Evolutionary conservation across 2,329 filamentous ascomycete genomes (phyloP).

Genomic region (Aspergillus puulaauensis): DNA sequence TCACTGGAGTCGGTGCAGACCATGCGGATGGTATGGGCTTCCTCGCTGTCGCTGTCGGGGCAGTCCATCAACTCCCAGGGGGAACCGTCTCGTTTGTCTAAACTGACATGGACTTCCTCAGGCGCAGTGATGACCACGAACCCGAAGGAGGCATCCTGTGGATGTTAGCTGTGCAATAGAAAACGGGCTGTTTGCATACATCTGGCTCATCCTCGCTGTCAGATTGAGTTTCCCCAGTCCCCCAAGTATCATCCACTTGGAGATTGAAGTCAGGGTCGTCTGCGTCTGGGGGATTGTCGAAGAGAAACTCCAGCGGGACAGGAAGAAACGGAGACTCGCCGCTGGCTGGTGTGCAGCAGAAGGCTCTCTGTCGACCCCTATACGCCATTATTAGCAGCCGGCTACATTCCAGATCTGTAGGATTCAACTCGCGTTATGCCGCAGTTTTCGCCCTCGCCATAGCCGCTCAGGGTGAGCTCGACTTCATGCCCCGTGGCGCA

Average conservation of each 20-base stretch:
- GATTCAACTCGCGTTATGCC: neutral
- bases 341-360: conserved; percentile 9
- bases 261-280: conserved; percentile 31
- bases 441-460: conserved; percentile 10
- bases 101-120: conserved; percentile 31
- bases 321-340: conserved; percentile 6
- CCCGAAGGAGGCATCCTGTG: conserved; percentile 11
- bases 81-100: conserved; percentile 47
- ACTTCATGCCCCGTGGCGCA: conserved; percentile 1
- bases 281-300: conserved; percentile 24
- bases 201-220: conserved; percentile 24
- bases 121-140: conserved; percentile 21
- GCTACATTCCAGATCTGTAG: too few relatives aligned
- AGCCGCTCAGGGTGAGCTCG: neutral
- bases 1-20: conserved; percentile 37
- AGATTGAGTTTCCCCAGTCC: conserved; percentile 15
- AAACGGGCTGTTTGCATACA: neutral
- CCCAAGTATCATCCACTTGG: conserved; percentile 29
- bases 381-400: neutral
- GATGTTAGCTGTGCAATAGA: neutral
- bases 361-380: conserved; percentile 7
- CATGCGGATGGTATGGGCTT: conserved; percentile 36
- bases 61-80: conserved; percentile 47
- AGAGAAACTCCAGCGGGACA: conserved; percentile 21
- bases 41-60: conserved; percentile 25